A percentile compares a stretch with the other conserved stretches of the same genome.
Evolutionary conservation across 257 asterid genomes (phyloP).

Genomic region (Nicotiana paniculata): DNA sequence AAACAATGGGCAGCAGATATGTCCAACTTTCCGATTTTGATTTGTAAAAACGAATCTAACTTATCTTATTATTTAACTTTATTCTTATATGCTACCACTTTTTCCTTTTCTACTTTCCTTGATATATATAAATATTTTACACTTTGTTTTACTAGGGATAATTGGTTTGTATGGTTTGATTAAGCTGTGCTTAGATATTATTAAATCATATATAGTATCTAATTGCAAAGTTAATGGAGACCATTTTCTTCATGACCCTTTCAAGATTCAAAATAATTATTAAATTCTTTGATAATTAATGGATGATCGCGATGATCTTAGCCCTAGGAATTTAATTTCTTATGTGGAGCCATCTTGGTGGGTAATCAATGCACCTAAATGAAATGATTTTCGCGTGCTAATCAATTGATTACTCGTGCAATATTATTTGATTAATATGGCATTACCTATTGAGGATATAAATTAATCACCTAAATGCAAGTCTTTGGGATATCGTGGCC

Average conservation of each 20-base stretch:
- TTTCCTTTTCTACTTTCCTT: neutral
- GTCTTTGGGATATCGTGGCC: neutral
- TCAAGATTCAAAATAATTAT: neutral
- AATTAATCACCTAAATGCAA: neutral
- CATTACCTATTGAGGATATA: neutral
- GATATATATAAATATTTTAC: neutral
- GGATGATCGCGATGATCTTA: neutral
- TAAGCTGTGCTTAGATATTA: conserved; percentile 22
- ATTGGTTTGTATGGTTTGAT: conserved; percentile 22
- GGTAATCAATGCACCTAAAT: conserved; percentile 17
- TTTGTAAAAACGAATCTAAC: conserved; percentile 24
- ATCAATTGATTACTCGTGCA: neutral
- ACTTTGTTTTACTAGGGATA: conserved; percentile 7
- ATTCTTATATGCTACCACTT: neutral
- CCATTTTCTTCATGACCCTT: conserved; percentile 26
- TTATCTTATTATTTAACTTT: neutral
- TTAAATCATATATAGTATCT: conserved; percentile 10
- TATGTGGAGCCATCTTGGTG: conserved; percentile 8
- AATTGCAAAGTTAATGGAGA: conserved; percentile 24
- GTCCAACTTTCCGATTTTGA: conserved; percentile 31
- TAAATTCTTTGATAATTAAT: neutral
- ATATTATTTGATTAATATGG: neutral
- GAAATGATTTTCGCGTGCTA: conserved; percentile 16
- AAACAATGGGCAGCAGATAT: conserved; percentile 12
- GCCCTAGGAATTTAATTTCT: conserved; percentile 17